Conservation (phyloP, 148 eudicot species). For the Silene uniflora region DNA sequence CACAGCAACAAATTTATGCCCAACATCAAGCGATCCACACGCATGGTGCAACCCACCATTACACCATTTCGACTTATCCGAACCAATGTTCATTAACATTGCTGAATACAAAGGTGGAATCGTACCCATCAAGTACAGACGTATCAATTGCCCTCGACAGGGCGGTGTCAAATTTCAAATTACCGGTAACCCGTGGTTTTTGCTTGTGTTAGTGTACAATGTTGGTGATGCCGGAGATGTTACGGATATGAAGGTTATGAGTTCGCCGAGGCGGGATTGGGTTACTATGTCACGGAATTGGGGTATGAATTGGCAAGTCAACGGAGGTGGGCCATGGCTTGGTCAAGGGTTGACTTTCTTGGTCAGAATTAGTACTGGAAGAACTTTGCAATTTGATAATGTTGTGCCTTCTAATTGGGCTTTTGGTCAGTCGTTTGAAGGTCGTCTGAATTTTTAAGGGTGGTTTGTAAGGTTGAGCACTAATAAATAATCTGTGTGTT, state of each 20-base stretch:
- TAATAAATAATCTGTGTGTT: too few relatives aligned
- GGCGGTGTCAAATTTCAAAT: constrained; percentile 25
- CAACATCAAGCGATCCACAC: constrained; percentile 9
- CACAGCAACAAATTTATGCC: constrained; percentile 30
- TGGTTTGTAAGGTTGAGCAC: too few relatives aligned
- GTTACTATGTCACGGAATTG: constrained; percentile 24
- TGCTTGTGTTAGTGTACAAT: constrained; percentile 24
- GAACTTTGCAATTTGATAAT: constrained; percentile 4
- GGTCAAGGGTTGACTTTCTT: constrained; percentile 14
- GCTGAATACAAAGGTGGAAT: constrained; percentile 24
- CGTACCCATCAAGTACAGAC: constrained; percentile 18
- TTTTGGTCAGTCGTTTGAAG: constrained; percentile 17
- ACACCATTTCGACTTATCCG: constrained; percentile 25
- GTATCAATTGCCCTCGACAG: constrained; percentile 8
- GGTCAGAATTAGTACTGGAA: constrained; percentile 17
- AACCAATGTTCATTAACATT: constrained; percentile 21
- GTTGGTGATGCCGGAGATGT: constrained; percentile 29
- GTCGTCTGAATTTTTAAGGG: constrained; percentile 11
- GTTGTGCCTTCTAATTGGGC: constrained; percentile 20
- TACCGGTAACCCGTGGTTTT: constrained; percentile 21
- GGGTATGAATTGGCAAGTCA: constrained; percentile 27
- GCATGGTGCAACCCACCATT: constrained; percentile 31
- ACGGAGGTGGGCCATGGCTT: background rate
- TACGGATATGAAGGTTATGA: constrained; percentile 12
- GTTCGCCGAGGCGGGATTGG: constrained; percentile 2